Evolutionary conservation across 164 flowering plant genomes (phyloP).

Genomic region (Vitis rotundifolia): DNA sequence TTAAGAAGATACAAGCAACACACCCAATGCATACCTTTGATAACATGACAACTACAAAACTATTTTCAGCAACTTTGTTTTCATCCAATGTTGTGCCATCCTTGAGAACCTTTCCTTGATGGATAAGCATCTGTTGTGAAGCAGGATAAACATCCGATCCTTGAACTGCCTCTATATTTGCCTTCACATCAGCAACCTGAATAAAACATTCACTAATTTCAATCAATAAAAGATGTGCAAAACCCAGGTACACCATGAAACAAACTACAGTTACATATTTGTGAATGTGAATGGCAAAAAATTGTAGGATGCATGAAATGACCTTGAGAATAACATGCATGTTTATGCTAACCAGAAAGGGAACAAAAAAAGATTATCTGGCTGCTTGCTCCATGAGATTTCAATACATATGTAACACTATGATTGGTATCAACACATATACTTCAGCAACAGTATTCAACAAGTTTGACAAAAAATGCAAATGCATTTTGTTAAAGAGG

Average conservation of each 20-base stretch:
- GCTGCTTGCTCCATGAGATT: too few relatives aligned
- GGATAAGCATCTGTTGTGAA: conserved; percentile 60
- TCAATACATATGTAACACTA: too few relatives aligned
- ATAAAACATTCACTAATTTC: neutral
- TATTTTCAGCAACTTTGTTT: conserved; percentile 54
- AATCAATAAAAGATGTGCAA: neutral
- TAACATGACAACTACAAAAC: conserved; percentile 62
- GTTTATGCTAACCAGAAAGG: too few relatives aligned
- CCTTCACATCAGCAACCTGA: conserved; percentile 64
- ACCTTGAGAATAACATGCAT: too few relatives aligned
- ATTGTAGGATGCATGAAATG: too few relatives aligned
- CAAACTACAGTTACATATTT: neutral
- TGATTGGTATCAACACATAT: too few relatives aligned
- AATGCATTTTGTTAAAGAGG: too few relatives aligned
- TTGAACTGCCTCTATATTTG: conserved; percentile 51
- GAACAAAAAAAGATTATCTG: too few relatives aligned
- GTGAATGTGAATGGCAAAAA: neutral
- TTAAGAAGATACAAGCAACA: neutral
- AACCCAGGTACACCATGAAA: neutral
- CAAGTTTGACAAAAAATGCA: too few relatives aligned
- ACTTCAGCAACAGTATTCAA: too few relatives aligned
- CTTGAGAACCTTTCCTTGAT: conserved; percentile 64
- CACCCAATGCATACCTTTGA: conserved; percentile 37
- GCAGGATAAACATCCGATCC: conserved; percentile 59
- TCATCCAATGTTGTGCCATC: conserved; percentile 55